phyloP scores from a whole-genome alignment of 805 yeast genomes.

The Candida oleophila region DNA sequence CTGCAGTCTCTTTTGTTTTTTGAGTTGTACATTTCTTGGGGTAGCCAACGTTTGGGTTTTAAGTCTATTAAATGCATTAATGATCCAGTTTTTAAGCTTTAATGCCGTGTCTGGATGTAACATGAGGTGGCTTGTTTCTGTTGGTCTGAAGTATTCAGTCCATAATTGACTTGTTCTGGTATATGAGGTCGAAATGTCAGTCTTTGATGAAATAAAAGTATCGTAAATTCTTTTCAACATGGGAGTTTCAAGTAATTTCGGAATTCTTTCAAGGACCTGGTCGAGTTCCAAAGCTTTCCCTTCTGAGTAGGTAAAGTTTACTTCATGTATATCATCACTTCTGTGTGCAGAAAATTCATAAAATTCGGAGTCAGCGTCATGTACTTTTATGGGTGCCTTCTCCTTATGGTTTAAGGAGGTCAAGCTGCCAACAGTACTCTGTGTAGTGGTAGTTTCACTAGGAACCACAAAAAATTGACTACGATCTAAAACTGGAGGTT shows the following conservation, averaged over 20 bases:
- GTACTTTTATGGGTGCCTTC: too few relatives aligned
- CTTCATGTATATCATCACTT: neutral
- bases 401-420: too few relatives aligned
- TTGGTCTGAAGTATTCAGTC: conserved; percentile 48
- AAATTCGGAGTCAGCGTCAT: too few relatives aligned
- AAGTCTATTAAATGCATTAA: conserved; percentile 34
- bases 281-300: too few relatives aligned
- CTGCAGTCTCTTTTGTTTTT: conserved; percentile 21
- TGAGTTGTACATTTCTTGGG: conserved; percentile 30
- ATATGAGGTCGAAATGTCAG: neutral
- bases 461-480: conserved; percentile 32
- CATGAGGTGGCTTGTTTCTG: conserved; percentile 29
- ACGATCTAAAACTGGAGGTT: conserved; percentile 27
- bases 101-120: conserved; percentile 22
- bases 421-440: too few relatives aligned
- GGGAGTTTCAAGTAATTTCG: neutral
- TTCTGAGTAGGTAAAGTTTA: neutral
- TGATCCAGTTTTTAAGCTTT: conserved; percentile 39
- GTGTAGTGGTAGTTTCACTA: too few relatives aligned
- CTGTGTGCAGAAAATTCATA: neutral
- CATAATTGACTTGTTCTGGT: conserved; percentile 20
- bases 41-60: conserved; percentile 28
- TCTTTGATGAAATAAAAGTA: conserved; percentile 6
- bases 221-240: conserved; percentile 7
- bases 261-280: neutral